Conservation (phyloP, 768 basidiomycete genomes). For the Pulveroboletus sp. region DNA sequence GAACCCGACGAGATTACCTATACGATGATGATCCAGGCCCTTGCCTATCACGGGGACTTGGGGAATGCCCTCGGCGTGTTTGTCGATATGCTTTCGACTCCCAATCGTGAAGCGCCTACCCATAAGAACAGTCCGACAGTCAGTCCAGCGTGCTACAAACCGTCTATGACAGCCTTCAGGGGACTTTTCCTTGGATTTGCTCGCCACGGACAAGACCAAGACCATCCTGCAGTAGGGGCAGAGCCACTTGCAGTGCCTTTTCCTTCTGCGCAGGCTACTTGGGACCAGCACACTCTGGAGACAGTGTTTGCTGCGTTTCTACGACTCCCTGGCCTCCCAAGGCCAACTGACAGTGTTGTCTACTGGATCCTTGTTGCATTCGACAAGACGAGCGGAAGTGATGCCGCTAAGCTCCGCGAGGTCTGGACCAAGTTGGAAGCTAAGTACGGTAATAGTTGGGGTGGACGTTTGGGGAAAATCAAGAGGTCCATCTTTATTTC, state of each 20-base stretch:
- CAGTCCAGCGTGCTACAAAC: constrained; percentile 34
- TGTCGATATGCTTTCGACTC: constrained; percentile 60
- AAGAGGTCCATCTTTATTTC: constrained; percentile 36
- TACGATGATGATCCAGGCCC: constrained; percentile 62
- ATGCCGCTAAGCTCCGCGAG: constrained; percentile 46
- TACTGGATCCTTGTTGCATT: constrained; percentile 73
- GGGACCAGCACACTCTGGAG: constrained; percentile 58
- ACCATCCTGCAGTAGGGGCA: background rate
- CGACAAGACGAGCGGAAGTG: constrained; percentile 53
- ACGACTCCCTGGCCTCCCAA: constrained; percentile 43
- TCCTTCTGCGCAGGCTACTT: constrained; percentile 27
- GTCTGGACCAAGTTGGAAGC: constrained; percentile 58
- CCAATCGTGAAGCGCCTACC: constrained; percentile 37
- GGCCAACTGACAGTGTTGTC: constrained; percentile 45
- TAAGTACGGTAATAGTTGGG: constrained; percentile 47
- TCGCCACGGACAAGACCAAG: constrained; percentile 46
- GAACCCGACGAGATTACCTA: constrained; percentile 68
- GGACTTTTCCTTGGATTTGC: constrained; percentile 75
- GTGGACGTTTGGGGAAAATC: constrained; percentile 44
- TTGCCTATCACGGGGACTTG: constrained; percentile 72
- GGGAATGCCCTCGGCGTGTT: constrained; percentile 53
- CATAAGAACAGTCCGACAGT: constrained; percentile 27
- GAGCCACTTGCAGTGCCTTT: constrained; percentile 6
- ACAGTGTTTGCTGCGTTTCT: constrained; percentile 63
- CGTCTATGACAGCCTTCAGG: constrained; percentile 58